Conservation (phyloP, 2,329 filamentous ascomycete genomes). For the Fusarium solani-melongenae region DNA sequence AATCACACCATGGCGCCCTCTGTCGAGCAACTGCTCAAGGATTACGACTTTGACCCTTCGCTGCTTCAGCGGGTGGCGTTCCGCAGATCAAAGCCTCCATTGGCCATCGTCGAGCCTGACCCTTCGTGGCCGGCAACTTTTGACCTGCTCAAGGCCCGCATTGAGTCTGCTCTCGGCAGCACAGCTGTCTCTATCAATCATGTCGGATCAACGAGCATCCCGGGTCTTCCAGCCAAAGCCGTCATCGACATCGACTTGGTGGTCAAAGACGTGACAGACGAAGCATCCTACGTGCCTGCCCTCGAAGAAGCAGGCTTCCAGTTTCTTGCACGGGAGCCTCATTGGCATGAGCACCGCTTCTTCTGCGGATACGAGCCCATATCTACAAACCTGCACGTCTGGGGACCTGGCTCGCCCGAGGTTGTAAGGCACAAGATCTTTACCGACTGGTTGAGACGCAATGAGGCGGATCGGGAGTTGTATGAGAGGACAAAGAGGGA, state of each 20-base stretch:
- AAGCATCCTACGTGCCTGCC: constrained; percentile 54
- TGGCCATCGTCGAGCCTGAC: constrained; percentile 51
- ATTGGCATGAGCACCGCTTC: constrained; percentile 61
- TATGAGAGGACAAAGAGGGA: constrained; percentile 54
- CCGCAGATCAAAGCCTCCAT: constrained; percentile 36
- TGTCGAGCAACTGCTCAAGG: constrained; percentile 41
- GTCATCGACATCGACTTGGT: constrained; percentile 65
- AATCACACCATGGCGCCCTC: constrained; percentile 34
- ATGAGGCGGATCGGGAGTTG: constrained; percentile 51
- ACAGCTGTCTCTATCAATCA: constrained; percentile 55
- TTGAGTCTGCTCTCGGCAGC: constrained; percentile 49
- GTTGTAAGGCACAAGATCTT: constrained; percentile 57
- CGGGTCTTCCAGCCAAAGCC: constrained; percentile 60
- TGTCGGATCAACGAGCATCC: constrained; percentile 63
- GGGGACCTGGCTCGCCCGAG: constrained; percentile 55
- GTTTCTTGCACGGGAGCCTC: constrained; percentile 58
- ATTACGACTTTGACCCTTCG: constrained; percentile 37
- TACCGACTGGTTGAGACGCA: constrained; percentile 54
- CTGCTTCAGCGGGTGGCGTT: constrained; percentile 40
- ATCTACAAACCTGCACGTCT: constrained; percentile 61
- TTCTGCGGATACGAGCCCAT: constrained; percentile 52
- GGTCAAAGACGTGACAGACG: constrained; percentile 53
- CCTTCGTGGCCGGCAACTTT: constrained; percentile 52
- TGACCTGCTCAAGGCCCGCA: constrained; percentile 45
- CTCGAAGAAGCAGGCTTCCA: constrained; percentile 58